Evolutionary conservation across 371 early-diverging fungal genomes (phyloP), one percentile per base, ranked within the genome.

Genomic region (Nosema bombycis): DNA sequence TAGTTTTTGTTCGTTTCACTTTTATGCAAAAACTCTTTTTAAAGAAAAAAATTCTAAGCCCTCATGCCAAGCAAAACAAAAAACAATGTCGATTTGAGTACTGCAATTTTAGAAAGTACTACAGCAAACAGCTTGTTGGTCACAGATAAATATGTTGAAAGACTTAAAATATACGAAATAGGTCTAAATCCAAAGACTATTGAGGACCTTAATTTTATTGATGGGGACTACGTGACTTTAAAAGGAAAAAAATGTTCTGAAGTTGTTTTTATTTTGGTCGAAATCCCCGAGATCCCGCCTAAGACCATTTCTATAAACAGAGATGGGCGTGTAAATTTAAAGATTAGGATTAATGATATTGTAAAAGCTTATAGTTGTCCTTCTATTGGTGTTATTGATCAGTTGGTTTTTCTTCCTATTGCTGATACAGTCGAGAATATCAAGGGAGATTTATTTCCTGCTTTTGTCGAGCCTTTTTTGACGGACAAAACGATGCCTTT

Each of bases 201-300:
- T 37, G 64, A 78, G 26, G 77, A 81, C 38, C 46, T 83, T 18
- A 78, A 83, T 57, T 63, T 86, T 26, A 84, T 82, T 58, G 57
- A 77, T 32, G 62, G 77, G 30, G 85, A 82, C 34, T 79, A 79
- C 64, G 91, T 96, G 46, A 85, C 93, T 62, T 87, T 98, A 78
- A 94, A 95, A 88, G 99, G 99, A 80, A 98, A 96, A 88, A 94
- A 93, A 90, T 90, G 96, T 86, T 90, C 90, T 80, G 96, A 96
- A 83, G 94, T 95, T 10, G 93, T 98, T 28, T 88, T 98, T 70
- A 92, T 94, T 78, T 93, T 92, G 60, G 87, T 94, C 37, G 90
- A 92, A 76, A 94, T 94, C 82, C 93, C 94, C 77, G 90, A 90
- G 64, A 89, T 92, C 61, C 95, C 95, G 74, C 91, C 91, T 78